These are phyloP conservation scores for Jackrogersella multiformis DNA, from an alignment of 495 filamentous ascomycete species.

Conservation along the genomic window DNA sequence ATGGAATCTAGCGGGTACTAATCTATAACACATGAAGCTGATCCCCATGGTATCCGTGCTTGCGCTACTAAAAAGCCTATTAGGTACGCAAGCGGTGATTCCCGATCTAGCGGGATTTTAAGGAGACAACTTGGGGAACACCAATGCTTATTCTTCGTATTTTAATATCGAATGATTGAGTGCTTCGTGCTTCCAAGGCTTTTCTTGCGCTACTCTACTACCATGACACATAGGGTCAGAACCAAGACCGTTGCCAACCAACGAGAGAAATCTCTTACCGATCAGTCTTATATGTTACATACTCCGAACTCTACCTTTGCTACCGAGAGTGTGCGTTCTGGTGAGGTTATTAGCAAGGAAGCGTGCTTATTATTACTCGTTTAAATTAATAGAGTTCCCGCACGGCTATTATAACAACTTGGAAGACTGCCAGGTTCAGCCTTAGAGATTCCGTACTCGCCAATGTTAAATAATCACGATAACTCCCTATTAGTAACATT, in stretches of 20 bases:
- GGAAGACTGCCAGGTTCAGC: too few relatives aligned
- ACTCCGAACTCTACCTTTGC: background rate
- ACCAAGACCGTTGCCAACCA: background rate
- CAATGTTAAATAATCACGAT: too few relatives aligned
- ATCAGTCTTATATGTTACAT: background rate
- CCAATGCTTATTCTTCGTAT: too few relatives aligned
- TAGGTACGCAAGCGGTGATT: background rate
- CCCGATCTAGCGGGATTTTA: too few relatives aligned
- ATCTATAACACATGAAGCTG: constrained; percentile 16
- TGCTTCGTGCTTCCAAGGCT: background rate
- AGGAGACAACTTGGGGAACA: background rate
- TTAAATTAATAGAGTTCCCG: too few relatives aligned
- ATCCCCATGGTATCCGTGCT: constrained; percentile 6
- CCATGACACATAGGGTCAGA: background rate
- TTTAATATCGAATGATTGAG: too few relatives aligned
- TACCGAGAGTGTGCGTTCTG: too few relatives aligned
- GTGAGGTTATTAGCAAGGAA: too few relatives aligned
- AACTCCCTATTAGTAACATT: too few relatives aligned
- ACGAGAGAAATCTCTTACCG: background rate
- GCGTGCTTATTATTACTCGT: too few relatives aligned
- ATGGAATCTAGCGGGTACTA: constrained; percentile 6
- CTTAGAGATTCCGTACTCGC: too few relatives aligned
- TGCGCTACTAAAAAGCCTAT: constrained; percentile 7
- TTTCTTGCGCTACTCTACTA: background rate
- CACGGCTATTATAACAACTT: too few relatives aligned